Evolutionary conservation across 2,329 filamentous ascomycete genomes (phyloP).

Genomic region (Cladosporium sp.): DNA sequence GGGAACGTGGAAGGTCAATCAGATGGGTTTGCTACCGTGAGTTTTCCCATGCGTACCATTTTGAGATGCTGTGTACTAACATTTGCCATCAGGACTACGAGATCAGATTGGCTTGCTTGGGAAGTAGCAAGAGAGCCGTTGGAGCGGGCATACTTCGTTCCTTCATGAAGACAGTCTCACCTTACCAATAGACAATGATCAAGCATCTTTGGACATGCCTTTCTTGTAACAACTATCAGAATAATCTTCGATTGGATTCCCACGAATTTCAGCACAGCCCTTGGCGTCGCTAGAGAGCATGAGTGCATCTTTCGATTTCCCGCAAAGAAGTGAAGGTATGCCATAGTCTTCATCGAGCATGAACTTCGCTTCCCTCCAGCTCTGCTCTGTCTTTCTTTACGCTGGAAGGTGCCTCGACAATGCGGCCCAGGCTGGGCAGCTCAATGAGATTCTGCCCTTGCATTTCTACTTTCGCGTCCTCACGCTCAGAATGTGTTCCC

Average conservation of each 20-base stretch:
- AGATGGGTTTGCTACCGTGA: constrained; percentile 89
- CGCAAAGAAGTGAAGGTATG: no score
- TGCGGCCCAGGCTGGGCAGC: not conserved
- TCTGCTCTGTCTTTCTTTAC: no score
- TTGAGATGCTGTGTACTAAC: constrained; percentile 20
- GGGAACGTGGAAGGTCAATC: constrained; percentile 94
- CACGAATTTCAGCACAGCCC: no score
- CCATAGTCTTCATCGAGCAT: no score
- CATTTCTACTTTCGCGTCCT: not conserved
- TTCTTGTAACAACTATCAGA: no score
- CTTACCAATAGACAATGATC: not conserved
- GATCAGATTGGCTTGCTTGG: constrained; percentile 97
- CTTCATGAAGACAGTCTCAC: constrained; percentile 17
- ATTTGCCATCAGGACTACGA: constrained; percentile 64
- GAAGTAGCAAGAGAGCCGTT: constrained; percentile 68
- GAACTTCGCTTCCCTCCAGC: no score
- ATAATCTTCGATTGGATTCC: no score
- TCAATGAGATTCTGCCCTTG: not conserved
- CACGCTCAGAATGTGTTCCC: not conserved
- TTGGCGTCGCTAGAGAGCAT: no score
- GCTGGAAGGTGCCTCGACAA: no score
- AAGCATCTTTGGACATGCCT: no score
- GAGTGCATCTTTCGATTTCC: no score
- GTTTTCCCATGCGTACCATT: constrained; percentile 35
- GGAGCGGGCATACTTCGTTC: constrained; percentile 52